A percentile compares a stretch with the other conserved stretches of the same genome.
These are phyloP conservation scores for Houttuynia cordata DNA, from an alignment of 164 flowering plant genomes.

Conservation along the genomic window DNA sequence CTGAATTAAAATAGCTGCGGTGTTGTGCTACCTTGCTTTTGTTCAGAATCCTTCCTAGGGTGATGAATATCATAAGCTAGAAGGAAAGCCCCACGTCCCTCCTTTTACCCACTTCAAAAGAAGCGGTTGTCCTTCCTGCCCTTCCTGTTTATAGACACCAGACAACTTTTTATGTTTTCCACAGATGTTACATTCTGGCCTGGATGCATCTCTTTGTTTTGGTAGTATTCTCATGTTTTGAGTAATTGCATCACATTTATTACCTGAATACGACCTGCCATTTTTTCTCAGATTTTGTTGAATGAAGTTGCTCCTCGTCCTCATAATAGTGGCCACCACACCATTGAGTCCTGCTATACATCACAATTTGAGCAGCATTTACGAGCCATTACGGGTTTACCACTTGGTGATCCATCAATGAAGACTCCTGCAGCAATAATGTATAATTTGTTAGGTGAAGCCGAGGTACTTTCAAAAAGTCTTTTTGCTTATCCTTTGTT, in stretches of 20 bases:
- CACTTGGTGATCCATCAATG: slow-evolving; percentile 96
- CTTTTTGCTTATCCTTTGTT: neutral
- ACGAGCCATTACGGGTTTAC: slow-evolving; percentile 89
- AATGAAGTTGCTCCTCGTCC: slow-evolving; percentile 99
- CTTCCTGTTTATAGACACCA: no score
- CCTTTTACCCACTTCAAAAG: no score
- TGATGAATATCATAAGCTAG: no score
- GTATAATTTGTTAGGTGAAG: slow-evolving; percentile 95
- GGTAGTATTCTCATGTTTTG: no score
- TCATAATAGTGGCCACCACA: slow-evolving; percentile 97
- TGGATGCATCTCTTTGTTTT: neutral
- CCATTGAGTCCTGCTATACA: slow-evolving; percentile 84
- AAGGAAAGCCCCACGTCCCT: no score
- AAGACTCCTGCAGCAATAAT: slow-evolving; percentile 81
- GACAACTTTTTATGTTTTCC: neutral
- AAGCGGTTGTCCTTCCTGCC: no score
- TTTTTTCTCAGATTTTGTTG: slow-evolving; percentile 49
- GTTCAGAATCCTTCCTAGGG: no score
- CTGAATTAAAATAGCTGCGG: no score
- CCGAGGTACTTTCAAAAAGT: slow-evolving; percentile 37
- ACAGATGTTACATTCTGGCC: neutral
- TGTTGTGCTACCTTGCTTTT: no score
- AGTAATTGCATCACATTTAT: neutral
- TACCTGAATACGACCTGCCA: neutral
- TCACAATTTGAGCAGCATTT: slow-evolving; percentile 93